Evolutionary conservation across 2,329 filamentous ascomycete genomes (phyloP).

Genomic region (Fusarium sp.): DNA sequence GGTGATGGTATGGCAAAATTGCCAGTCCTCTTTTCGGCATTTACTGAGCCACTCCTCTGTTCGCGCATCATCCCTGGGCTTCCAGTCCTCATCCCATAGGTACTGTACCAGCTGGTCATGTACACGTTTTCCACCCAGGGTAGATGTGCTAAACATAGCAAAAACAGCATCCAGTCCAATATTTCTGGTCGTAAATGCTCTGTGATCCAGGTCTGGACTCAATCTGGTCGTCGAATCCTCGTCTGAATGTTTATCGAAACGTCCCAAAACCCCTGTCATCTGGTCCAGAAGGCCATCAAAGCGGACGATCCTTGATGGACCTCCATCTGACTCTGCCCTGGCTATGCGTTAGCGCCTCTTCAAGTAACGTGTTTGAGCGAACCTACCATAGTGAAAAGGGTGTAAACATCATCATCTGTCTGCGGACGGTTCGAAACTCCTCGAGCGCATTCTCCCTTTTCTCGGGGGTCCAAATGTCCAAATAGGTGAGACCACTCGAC

Average conservation of each 20-base stretch:
- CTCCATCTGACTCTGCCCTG: not conserved
- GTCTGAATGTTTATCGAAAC: not conserved
- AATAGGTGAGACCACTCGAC: not conserved
- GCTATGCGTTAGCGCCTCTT: not conserved
- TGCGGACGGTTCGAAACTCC: not conserved
- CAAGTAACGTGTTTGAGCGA: not conserved
- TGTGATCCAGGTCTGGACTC: not conserved
- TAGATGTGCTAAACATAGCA: not conserved
- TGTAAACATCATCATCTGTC: not conserved
- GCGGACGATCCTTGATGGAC: not conserved
- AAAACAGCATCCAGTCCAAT: not conserved
- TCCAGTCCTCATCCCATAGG: not conserved
- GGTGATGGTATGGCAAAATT: not conserved
- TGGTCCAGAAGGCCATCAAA: not conserved
- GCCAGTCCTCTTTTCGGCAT: not conserved
- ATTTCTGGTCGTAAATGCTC: not conserved
- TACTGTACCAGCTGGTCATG: not conserved
- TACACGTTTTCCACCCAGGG: not conserved
- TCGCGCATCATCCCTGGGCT: not conserved
- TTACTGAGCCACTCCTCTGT: not conserved
- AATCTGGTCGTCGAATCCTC: not conserved
- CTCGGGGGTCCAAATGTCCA: not conserved
- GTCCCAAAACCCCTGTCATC: not conserved
- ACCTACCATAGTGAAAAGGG: not conserved
- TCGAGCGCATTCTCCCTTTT: not conserved